A percentile compares a stretch with the other conserved stretches of the same genome.
phyloP scores from a whole-genome alignment of 768 basidiomycete genomes.

The Rhizopogon salebrosus region DNA sequence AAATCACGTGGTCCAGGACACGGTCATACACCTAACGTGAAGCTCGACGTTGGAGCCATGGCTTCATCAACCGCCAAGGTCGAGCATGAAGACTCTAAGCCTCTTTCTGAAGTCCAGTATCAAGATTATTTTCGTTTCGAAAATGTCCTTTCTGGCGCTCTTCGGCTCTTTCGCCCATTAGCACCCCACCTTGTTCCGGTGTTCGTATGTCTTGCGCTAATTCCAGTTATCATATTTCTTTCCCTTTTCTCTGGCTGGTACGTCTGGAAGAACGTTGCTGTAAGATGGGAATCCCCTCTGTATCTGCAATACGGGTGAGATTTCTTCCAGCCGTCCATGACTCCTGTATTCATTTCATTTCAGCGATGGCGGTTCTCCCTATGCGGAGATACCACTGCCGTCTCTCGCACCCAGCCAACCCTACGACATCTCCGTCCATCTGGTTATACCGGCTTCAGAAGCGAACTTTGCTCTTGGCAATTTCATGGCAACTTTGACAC shows the following conservation, averaged over 20 bases:
- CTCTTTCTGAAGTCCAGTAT: neutral
- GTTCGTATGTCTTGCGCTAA: conserved; percentile 50
- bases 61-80: conserved; percentile 1
- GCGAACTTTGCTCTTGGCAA: conserved; percentile 75
- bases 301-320: conserved; percentile 80
- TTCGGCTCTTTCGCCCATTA: conserved; percentile 40
- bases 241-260: conserved; percentile 66
- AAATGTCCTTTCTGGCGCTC: conserved; percentile 10
- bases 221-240: conserved; percentile 57
- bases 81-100: conserved; percentile 1
- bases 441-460: conserved; percentile 60
- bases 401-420: conserved; percentile 53
- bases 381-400: conserved; percentile 51
- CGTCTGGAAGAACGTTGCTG: conserved; percentile 70
- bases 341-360: neutral
- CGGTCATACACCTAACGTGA: neutral
- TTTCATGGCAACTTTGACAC: conserved; percentile 70
- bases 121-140: neutral
- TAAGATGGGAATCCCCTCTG: conserved; percentile 63
- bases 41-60: neutral
- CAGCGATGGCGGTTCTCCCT: conserved; percentile 64
- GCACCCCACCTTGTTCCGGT: conserved; percentile 65
- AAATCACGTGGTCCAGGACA: no score
- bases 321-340: neutral
- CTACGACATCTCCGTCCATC: conserved; percentile 69